Evolutionary conservation across 2,329 filamentous ascomycete genomes (phyloP).

Genomic region (Penicillium polonicum): DNA sequence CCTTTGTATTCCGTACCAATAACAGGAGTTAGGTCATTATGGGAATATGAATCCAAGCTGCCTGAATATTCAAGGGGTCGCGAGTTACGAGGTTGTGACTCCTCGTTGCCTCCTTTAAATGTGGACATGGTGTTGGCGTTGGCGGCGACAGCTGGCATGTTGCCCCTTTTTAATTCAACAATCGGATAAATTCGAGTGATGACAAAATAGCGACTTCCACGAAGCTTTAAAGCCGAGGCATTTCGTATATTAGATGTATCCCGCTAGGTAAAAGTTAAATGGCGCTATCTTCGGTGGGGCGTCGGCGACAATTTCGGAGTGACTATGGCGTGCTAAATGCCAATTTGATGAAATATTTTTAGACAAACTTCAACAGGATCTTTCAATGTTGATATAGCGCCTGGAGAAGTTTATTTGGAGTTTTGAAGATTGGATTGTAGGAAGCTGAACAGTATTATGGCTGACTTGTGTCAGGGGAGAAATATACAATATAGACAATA

Average conservation of each 20-base stretch:
- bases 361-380: background rate
- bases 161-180: background rate
- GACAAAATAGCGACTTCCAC: background rate
- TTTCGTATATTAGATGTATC: background rate
- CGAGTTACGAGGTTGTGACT: background rate
- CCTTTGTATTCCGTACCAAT: background rate
- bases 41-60: background rate
- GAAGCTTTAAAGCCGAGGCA: background rate
- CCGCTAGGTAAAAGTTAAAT: background rate
- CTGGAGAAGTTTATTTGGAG: background rate
- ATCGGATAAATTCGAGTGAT: background rate
- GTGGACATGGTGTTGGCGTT: background rate
- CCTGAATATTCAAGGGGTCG: background rate
- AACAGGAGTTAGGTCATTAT: background rate
- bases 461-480: no score
- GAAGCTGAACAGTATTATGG: background rate
- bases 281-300: background rate
- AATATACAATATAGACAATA: no score
- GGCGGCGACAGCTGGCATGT: background rate
- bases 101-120: background rate
- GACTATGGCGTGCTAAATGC: background rate
- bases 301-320: background rate
- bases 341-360: background rate
- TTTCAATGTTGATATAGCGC: background rate
- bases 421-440: background rate